Conservation (phyloP, 2,329 filamentous ascomycete species). For the Penicillium sp. region DNA sequence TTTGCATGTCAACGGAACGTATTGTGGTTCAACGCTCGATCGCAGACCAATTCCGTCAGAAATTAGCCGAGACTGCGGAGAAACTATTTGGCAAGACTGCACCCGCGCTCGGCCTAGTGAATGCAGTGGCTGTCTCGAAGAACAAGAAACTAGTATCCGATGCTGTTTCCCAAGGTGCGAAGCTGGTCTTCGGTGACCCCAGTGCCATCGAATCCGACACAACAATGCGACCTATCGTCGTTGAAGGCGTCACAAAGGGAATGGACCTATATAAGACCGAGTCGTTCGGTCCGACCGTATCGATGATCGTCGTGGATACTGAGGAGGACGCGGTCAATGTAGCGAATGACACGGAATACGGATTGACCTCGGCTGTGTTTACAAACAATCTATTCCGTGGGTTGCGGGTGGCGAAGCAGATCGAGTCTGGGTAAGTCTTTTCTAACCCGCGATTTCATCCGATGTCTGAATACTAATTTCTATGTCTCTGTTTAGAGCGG, state of each 20-base stretch:
- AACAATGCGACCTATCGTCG: slow-evolving; percentile 58
- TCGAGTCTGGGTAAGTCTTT: slow-evolving; percentile 60
- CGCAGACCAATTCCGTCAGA: slow-evolving; percentile 48
- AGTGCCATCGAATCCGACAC: slow-evolving; percentile 40
- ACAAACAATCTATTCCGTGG: slow-evolving; percentile 60
- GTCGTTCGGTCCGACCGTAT: slow-evolving; percentile 70
- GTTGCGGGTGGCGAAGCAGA: slow-evolving; percentile 54
- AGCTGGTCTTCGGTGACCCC: slow-evolving; percentile 51
- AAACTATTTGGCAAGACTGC: slow-evolving; percentile 42
- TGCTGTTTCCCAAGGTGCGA: slow-evolving; percentile 54
- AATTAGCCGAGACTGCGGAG: slow-evolving; percentile 44
- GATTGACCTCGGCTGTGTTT: slow-evolving; percentile 65
- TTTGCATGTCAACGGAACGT: slow-evolving; percentile 80
- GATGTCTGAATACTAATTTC: neutral
- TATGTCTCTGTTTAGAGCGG: too few relatives aligned
- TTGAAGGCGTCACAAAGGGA: slow-evolving; percentile 59
- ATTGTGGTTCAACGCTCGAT: slow-evolving; percentile 59
- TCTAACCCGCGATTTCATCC: too few relatives aligned
- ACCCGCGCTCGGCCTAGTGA: slow-evolving; percentile 42
- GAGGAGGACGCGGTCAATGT: slow-evolving; percentile 64
- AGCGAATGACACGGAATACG: slow-evolving; percentile 78
- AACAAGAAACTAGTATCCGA: slow-evolving; percentile 51
- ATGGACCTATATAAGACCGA: slow-evolving; percentile 74
- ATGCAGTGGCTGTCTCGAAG: slow-evolving; percentile 46
- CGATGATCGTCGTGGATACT: slow-evolving; percentile 57